These are phyloP conservation scores for Lichtheimia hyalospora DNA, from an alignment of 371 early-diverging fungal species.

Conservation along the genomic window DNA sequence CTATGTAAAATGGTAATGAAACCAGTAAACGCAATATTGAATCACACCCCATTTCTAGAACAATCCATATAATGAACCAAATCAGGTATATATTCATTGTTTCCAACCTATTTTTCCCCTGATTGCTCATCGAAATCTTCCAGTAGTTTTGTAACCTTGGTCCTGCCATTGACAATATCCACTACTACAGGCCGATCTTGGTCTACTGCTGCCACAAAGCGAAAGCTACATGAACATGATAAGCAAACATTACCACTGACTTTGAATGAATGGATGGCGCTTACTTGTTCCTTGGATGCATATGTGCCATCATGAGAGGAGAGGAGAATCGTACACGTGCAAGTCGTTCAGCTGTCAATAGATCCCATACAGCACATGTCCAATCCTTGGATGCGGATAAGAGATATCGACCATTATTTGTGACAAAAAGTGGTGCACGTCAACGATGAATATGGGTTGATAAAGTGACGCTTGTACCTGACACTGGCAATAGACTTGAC, in stretches of 20 bases:
- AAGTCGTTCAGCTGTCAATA: conserved; percentile 52
- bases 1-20: too few relatives aligned
- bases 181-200: conserved; percentile 56
- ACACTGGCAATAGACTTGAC: conserved; percentile 70
- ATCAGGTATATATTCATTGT: too few relatives aligned
- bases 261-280: neutral
- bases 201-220: conserved; percentile 56
- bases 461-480: conserved; percentile 51
- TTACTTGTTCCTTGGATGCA: conserved; percentile 74
- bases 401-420: conserved; percentile 60
- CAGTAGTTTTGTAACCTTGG: conserved; percentile 2
- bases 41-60: too few relatives aligned
- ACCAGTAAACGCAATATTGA: too few relatives aligned
- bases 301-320: conserved; percentile 62
- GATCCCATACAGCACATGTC: conserved; percentile 89
- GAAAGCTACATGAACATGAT: conserved; percentile 26
- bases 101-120: conserved; percentile 15
- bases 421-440: neutral
- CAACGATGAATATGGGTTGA: neutral
- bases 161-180: conserved; percentile 36
- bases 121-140: conserved; percentile 21
- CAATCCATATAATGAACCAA: too few relatives aligned
- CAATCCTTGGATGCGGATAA: conserved; percentile 76
- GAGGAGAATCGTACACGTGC: conserved; percentile 67
- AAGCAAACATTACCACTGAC: neutral